phyloP scores from a whole-genome alignment of 2,329 filamentous ascomycete species.

The Orbilia ellipsospora region DNA sequence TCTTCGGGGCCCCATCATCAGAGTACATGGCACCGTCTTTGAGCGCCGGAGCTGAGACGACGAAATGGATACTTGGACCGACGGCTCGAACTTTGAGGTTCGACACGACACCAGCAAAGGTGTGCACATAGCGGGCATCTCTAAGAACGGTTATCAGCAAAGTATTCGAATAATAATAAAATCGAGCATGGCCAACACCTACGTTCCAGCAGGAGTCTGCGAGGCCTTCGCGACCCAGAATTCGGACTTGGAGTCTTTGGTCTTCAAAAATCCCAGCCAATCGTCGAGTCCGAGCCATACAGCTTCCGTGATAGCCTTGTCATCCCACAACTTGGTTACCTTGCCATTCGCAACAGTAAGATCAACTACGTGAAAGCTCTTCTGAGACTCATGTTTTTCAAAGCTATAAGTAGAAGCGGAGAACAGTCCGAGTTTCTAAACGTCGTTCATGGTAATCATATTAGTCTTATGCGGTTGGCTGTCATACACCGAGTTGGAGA shows the following conservation, averaged over 20 bases:
- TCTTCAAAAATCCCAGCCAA: slow-evolving; percentile 69
- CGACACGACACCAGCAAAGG: slow-evolving; percentile 69
- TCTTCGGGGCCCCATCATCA: slow-evolving; percentile 70
- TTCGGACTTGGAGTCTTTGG: slow-evolving; percentile 63
- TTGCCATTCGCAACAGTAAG: slow-evolving; percentile 70
- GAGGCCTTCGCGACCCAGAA: slow-evolving; percentile 53
- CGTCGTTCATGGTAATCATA: neutral
- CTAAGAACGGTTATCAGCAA: slow-evolving; percentile 57
- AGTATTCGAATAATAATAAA: no score
- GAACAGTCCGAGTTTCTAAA: slow-evolving; percentile 64
- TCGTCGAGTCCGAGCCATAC: slow-evolving; percentile 79
- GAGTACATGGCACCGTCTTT: slow-evolving; percentile 77
- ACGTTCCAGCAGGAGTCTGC: neutral
- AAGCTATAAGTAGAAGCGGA: slow-evolving; percentile 82
- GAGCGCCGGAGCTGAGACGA: slow-evolving; percentile 73
- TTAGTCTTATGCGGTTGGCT: slow-evolving; percentile 16
- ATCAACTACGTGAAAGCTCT: slow-evolving; percentile 76
- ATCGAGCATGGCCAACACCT: neutral
- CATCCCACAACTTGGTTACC: slow-evolving; percentile 73
- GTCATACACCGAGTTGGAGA: slow-evolving; percentile 70
- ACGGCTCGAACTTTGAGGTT: slow-evolving; percentile 71
- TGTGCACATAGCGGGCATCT: slow-evolving; percentile 62
- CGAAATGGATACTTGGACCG: slow-evolving; percentile 68
- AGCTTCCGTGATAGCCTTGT: slow-evolving; percentile 74
- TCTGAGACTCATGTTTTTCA: slow-evolving; percentile 74